Base-by-base conservation (phyloP, 495 filamentous ascomycete species). In the Tuber indicum region DNA sequence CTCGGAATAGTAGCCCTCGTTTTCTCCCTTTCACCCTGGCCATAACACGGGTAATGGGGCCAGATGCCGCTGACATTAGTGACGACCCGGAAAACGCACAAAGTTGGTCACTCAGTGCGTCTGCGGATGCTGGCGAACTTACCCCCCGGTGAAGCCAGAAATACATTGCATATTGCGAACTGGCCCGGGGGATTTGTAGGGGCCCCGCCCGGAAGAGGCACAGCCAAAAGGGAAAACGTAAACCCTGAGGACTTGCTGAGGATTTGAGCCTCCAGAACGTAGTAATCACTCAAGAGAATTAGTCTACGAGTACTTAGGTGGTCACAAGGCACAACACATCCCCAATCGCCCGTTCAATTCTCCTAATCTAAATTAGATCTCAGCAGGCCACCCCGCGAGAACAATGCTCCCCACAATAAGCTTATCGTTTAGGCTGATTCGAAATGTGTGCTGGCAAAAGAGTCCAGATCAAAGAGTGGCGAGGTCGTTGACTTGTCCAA, bases 401-500 rank as follows among this genome's bases (percentile, higher is more conserved):
- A 66, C 32, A 36, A 66, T 36, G 58, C 26, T 66, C 58, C 58
- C 26, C 58, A 66, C 58, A 66, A 66, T 66, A 66, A 66, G 58
- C 58, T 66, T 66, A 66, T 66, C 58, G 32, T 12, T 36, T 14
- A 14, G 26, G 26, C 58, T 36, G 58, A 66, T 66, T 66, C 26
- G 58, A 36, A 66, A 66, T 66, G 17, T 66, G 58, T 66, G 58
- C 14, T 66, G 58, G 58, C 58, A 66, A 66, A 36, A 66, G 26
- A 36, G 58, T 17, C 14, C 26, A 19, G 32, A 66, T 3, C 12
- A 66, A 36, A 19, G 58, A 32, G 26, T 8, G 12, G 26, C 32
- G 58, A 66, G 58, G 5, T 19, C 7, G 32, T 32, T 12, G 26
- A 36, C 17, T 66, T 66, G 3, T 36, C 26, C 3, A 66, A 66